Evolutionary conservation across 148 eudicot species (phyloP).

Genomic region (Gaultheria prostrata): DNA sequence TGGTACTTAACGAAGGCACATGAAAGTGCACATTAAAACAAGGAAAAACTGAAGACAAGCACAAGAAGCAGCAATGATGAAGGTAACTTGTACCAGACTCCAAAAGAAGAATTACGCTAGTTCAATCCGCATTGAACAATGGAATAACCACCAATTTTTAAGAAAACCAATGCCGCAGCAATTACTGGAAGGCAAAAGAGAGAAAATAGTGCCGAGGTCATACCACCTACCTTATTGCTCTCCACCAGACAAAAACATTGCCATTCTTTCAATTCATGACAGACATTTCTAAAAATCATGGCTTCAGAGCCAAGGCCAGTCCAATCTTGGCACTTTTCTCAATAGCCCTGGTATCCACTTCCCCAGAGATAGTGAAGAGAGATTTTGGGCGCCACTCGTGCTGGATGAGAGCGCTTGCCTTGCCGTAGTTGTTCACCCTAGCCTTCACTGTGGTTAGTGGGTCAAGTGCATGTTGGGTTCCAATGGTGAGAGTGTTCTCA

Average conservation of each 20-base stretch:
- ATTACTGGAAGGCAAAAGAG: not conserved
- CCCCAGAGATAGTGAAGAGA: slow-evolving; percentile 65
- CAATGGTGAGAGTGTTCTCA: slow-evolving; percentile 68
- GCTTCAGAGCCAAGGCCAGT: slow-evolving; percentile 64
- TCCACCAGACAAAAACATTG: slow-evolving; percentile 18
- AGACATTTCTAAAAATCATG: slow-evolving; percentile 31
- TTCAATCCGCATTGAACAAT: not conserved
- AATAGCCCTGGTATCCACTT: slow-evolving; percentile 76
- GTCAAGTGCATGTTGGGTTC: slow-evolving; percentile 69
- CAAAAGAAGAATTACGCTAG: not conserved
- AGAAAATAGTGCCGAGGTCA: slow-evolving; percentile 3
- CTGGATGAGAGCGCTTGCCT: slow-evolving; percentile 71
- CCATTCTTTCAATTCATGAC: not conserved
- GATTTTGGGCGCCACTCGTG: slow-evolving; percentile 78
- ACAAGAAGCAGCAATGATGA: not conserved
- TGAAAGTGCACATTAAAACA: not conserved
- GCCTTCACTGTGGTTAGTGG: slow-evolving; percentile 62
- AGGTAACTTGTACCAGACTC: not conserved
- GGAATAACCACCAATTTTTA: slow-evolving; percentile 21
- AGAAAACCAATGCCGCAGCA: slow-evolving; percentile 14
- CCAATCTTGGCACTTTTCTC: slow-evolving; percentile 83
- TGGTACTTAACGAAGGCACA: not conserved
- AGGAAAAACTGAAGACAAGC: not conserved
- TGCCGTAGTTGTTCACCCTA: slow-evolving; percentile 63
- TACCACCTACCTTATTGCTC: slow-evolving; percentile 24